Conservation (phyloP, 306 rosid genomes). For the Corylus heterophylla region DNA sequence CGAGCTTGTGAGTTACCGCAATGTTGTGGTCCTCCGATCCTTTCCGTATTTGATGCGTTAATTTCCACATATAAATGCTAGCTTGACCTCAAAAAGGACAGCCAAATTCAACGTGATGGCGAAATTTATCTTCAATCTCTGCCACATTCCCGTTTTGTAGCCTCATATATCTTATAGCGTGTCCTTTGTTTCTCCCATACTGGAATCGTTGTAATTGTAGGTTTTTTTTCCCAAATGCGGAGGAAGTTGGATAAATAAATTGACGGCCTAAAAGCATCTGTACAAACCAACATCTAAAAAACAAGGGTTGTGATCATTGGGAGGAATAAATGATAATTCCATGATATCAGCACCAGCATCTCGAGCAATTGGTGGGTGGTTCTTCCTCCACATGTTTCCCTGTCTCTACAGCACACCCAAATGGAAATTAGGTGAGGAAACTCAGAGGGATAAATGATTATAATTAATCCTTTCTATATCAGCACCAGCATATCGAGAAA, state of each 20-base stretch:
- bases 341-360: not conserved
- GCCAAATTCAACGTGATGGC: constrained; percentile 16
- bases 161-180: constrained; percentile 7
- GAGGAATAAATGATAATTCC: not conserved
- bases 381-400: constrained; percentile 10
- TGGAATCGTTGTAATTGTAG: not conserved
- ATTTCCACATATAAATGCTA: not conserved
- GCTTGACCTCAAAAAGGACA: not conserved
- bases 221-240: not conserved
- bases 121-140: constrained; percentile 30
- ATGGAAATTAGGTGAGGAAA: not conserved
- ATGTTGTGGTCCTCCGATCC: too few species aligned
- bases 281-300: constrained; percentile 1
- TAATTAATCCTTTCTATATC: not conserved
- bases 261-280: not conserved
- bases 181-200: constrained; percentile 5
- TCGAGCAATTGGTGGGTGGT: not conserved
- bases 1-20: too few species aligned
- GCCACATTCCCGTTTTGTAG: constrained; percentile 18
- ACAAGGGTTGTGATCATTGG: constrained; percentile 11
- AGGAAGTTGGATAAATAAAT: not conserved
- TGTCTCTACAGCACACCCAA: not conserved
- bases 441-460: not conserved
- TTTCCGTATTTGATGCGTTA: too few species aligned
- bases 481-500: not conserved